Conservation (phyloP, 2,329 filamentous ascomycete species). For the Alternaria sp. region DNA sequence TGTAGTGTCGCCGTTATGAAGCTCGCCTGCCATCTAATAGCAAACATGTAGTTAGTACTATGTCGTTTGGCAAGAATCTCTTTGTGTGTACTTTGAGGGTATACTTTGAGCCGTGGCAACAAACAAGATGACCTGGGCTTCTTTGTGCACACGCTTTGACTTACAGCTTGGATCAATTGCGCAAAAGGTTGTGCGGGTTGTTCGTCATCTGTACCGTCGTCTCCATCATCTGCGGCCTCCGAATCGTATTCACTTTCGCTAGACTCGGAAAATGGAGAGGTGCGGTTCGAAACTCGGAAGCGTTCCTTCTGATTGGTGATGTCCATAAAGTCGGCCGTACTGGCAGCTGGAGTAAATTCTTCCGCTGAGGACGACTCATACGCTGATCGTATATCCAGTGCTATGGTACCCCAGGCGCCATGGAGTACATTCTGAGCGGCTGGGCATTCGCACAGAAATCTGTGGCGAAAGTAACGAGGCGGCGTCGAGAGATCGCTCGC, state of each 20-base stretch:
- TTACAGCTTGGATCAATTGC: slow-evolving; percentile 2
- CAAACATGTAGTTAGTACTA: neutral
- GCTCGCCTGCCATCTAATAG: neutral
- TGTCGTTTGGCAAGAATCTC: neutral
- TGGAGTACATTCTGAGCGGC: slow-evolving; percentile 19
- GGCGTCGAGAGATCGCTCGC: slow-evolving; percentile 14
- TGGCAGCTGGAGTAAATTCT: neutral
- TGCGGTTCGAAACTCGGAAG: slow-evolving; percentile 12
- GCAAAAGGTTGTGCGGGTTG: neutral
- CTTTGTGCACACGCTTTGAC: neutral
- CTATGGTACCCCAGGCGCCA: slow-evolving; percentile 41
- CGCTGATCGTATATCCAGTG: slow-evolving; percentile 38
- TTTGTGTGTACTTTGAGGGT: neutral
- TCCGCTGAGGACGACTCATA: slow-evolving; percentile 21
- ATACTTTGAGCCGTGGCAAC: neutral
- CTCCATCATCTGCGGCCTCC: neutral
- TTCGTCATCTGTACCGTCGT: neutral
- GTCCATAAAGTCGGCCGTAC: slow-evolving; percentile 20
- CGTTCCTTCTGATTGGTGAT: slow-evolving; percentile 11
- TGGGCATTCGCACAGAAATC: slow-evolving; percentile 22
- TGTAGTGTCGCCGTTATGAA: neutral
- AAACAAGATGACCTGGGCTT: neutral
- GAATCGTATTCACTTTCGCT: slow-evolving; percentile 4
- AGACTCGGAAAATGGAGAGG: neutral
- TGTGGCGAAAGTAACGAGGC: slow-evolving; percentile 7